Evolutionary conservation across 2,329 filamentous ascomycete species (phyloP), one percentile per base, ranked within the genome.

Genomic region (Ilyonectria mors-panacis): DNA sequence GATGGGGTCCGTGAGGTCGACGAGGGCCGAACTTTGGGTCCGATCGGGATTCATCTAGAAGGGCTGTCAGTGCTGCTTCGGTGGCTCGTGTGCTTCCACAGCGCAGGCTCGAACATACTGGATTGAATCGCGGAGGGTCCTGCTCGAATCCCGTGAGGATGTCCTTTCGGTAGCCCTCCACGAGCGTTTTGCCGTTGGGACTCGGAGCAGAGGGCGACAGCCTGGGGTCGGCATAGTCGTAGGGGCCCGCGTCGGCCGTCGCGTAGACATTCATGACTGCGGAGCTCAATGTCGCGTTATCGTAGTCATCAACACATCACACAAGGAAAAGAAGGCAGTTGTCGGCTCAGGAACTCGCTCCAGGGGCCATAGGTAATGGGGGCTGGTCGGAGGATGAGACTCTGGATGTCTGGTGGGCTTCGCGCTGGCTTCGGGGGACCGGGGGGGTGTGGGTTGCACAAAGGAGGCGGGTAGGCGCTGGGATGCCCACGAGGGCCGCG

Each of bases 1-100:
- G 50, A 99, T 93, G 66, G 86, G 88, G 79, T 93, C 93, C 70
- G 89, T 88, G 59, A 91, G 83, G 74, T 92, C 88, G 71, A 91
- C 85, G 12, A 87, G 83, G 4, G 81, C 81, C 21, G 88, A 89
- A 73, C 85, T 90, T 70, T 88, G 87, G 12, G 85, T 83, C 58
- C 85, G 84, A 33, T 83, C 81, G 42, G 81, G 69, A 73, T 87
- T 89, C 77, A 85, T 79, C 88, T 89, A 70, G 28, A 33, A 21
- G 28, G 6, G 17, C n/a, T 55, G 65, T 75, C 48, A 75, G 66
- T 63, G 45, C 30, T 57, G 48, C 30, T 28, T 48, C 42, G 21
- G 53, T 19, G 30, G 23, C 5, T 44, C n/a, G 26, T 10, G 58
- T 39, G 44, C 1, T 17, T 19, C 12, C 26, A 17, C 10, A 15